phyloP scores from a whole-genome alignment of 345 rosid species.

The Raphanus sativus region DNA sequence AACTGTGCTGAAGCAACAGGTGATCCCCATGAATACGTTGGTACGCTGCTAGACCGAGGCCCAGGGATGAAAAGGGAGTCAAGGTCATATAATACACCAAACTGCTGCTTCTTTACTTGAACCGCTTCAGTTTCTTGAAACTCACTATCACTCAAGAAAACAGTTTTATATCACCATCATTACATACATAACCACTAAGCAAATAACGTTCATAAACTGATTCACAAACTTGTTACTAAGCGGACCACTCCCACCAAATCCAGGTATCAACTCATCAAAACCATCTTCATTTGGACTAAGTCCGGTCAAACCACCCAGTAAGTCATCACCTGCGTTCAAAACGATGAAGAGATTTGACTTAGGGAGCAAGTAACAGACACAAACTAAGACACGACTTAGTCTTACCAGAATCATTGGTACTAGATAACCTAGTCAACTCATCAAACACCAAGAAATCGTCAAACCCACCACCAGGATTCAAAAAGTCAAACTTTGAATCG shows the following conservation, averaged over 20 bases:
- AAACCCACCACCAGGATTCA: background rate
- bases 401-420: background rate
- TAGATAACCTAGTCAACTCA: background rate
- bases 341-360: background rate
- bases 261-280: slow-evolving; percentile 65
- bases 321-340: slow-evolving; percentile 36
- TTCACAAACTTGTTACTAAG: slow-evolving; percentile 45
- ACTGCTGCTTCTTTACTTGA: background rate
- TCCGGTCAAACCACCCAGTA: slow-evolving; percentile 45
- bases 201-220: background rate
- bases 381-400: background rate
- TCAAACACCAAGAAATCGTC: background rate
- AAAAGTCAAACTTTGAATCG: slow-evolving; percentile 8
- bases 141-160: background rate
- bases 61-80: too few relatives aligned
- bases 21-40: background rate
- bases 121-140: background rate
- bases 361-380: background rate
- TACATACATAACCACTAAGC: background rate
- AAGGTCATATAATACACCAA: too few relatives aligned
- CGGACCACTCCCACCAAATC: slow-evolving; percentile 53
- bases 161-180: background rate
- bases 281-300: slow-evolving; percentile 32
- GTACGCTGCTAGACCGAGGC: too few relatives aligned
- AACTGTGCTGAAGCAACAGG: background rate